Percentiles rank a stretch among this genome's conserved stretches.
phyloP scores from a whole-genome alignment of 108 stramenopile genomes.

The Bacterosira constricta region DNA sequence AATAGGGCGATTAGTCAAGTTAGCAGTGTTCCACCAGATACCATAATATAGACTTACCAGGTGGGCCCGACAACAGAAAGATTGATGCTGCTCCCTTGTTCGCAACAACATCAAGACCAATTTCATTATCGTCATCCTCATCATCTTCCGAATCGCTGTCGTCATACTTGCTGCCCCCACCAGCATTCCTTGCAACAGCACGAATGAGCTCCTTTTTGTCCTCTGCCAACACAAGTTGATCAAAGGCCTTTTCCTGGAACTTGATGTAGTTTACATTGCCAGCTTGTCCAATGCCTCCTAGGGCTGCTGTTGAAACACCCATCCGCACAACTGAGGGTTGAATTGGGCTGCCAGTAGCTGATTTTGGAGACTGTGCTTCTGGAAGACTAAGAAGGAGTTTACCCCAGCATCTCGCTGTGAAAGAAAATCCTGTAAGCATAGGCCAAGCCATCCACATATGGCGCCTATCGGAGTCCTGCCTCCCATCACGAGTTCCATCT shows the following conservation, averaged over 20 bases:
- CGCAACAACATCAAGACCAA: conserved; percentile 44
- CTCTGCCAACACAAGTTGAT: conserved; percentile 37
- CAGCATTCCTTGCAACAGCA: conserved; percentile 62
- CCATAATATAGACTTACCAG: conserved; percentile 24
- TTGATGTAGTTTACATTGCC: conserved; percentile 68
- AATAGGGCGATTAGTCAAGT: background rate
- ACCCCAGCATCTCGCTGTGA: conserved; percentile 36
- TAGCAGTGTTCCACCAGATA: too few species aligned
- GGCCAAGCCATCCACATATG: conserved; percentile 60
- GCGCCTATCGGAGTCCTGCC: conserved; percentile 57
- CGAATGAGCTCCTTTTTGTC: conserved; percentile 45
- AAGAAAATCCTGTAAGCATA: conserved; percentile 40
- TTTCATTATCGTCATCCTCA: conserved; percentile 31
- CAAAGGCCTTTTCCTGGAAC: conserved; percentile 39
- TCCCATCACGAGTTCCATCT: background rate
- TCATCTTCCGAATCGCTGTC: conserved; percentile 35
- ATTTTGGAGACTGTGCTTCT: conserved; percentile 20
- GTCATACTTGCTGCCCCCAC: conserved; percentile 25
- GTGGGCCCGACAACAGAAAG: conserved; percentile 66
- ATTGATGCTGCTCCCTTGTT: conserved; percentile 46
- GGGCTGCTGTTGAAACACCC: conserved; percentile 55
- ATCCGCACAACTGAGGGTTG: conserved; percentile 42
- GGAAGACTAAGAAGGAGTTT: conserved; percentile 68
- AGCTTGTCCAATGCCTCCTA: conserved; percentile 62
- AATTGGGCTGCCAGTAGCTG: conserved; percentile 25